Evolutionary conservation across 495 filamentous ascomycete species (phyloP), one percentile per base, ranked within the genome.

Genomic region (Penicillium turbatum): DNA sequence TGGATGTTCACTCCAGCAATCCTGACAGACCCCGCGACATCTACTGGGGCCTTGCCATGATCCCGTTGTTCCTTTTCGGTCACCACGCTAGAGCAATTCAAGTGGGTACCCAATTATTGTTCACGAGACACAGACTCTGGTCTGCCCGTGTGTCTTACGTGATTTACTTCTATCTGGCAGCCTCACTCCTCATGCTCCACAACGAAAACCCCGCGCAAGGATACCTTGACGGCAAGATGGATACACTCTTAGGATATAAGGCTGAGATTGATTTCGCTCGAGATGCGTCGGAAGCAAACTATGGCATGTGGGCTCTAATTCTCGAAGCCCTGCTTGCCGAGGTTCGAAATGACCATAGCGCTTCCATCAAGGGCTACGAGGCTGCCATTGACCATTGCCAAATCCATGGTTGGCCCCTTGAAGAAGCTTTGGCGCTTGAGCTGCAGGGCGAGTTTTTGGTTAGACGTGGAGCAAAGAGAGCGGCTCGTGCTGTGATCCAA

Each of bases 401-500:
- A 53, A 76, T 91, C 37, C 80, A 95, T 66, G 82, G 81, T 48
- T 90, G 89, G 65, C 68, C 82, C 10, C 78, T 95, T 37, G 91
- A 95, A 57, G 87, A 95, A 62, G 91, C 87, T 0, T 79, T 92
- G 17, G 80, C 85, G 6, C 85, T 87, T 60, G 90, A 95, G 69
- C 66, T 95, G 34, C 75, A 79, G 47, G 78, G 82, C 1, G 88
- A 86, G 27, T 90, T 86, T 55, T 82, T 90, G 51, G 74, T 89
- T 39, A 77, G 90, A 35, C 79, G 82, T 54, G 82, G 82, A 6
- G 85, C 87, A 5, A 84, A 85, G 43, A 69, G 91, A 53, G 86
- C 89, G 34, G 91, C 89, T 32, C 82, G 86, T 41, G 78, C 82
- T 19, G 76, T 85, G 2, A 73, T 95, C 32, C 77, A 84, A 48